Evolutionary conservation across 192 early-diverging fungal species (phyloP).

Genomic region (Geranomyces variabilis): DNA sequence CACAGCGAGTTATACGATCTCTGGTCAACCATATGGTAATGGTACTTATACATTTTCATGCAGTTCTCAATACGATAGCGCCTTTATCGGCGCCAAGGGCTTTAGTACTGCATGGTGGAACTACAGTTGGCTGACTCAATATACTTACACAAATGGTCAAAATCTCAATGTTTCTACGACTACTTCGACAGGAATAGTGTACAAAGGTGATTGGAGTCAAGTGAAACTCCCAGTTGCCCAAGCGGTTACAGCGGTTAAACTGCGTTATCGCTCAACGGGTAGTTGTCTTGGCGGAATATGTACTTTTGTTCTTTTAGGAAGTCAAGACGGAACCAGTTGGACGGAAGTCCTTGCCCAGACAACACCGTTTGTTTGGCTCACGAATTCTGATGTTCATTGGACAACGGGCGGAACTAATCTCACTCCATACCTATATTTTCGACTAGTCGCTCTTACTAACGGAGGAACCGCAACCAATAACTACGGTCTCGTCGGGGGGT

Average conservation of each 20-base stretch:
- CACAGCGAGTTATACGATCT: too few species aligned
- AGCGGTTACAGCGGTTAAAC: not conserved
- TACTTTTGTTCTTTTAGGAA: not conserved
- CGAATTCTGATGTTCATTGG: too few species aligned
- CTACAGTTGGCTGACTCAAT: too few species aligned
- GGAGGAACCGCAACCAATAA: too few species aligned
- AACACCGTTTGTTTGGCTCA: not conserved
- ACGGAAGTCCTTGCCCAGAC: not conserved
- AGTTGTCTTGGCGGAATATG: not conserved
- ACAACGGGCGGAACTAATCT: too few species aligned
- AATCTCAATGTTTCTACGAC: too few species aligned
- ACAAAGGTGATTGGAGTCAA: not conserved
- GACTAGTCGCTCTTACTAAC: not conserved
- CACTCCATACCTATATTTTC: not conserved
- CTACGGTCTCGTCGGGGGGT: not conserved
- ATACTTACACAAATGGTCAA: too few species aligned
- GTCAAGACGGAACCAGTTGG: not conserved
- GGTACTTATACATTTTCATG: too few species aligned
- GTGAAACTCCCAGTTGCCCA: not conserved
- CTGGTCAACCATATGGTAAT: too few species aligned
- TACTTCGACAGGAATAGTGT: not conserved
- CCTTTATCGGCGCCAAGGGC: too few species aligned
- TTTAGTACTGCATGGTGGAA: too few species aligned
- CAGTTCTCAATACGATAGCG: too few species aligned
- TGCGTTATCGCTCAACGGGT: not conserved